A percentile compares a stretch with the other conserved stretches of the same genome.
Conservation (phyloP, 208 protist genomes). For the Eutreptiella sp. region DNA sequence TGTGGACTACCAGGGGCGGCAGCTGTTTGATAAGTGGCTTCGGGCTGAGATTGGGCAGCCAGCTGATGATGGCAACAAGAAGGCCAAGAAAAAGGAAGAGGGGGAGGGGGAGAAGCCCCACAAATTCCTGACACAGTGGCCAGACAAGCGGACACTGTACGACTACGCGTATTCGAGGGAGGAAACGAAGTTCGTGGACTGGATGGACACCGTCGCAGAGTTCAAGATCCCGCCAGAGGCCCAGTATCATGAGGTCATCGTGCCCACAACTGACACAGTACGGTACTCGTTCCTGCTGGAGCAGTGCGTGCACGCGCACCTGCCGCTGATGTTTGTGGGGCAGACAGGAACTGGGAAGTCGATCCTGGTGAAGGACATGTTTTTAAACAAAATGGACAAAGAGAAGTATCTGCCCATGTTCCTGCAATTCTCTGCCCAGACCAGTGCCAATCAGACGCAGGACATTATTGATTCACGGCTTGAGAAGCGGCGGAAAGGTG, state of each 20-base stretch:
- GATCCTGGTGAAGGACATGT: conserved; percentile 79
- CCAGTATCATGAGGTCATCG: conserved; percentile 87
- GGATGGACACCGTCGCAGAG: conserved; percentile 67
- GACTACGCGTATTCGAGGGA: conserved; percentile 56
- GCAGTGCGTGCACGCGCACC: conserved; percentile 64
- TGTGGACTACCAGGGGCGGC: conserved; percentile 63
- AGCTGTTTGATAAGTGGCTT: conserved; percentile 66
- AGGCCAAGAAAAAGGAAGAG: conserved; percentile 27
- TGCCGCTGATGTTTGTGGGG: conserved; percentile 77
- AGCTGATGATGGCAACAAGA: conserved; percentile 24
- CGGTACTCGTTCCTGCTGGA: conserved; percentile 80
- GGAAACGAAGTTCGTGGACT: conserved; percentile 67
- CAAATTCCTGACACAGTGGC: conserved; percentile 61
- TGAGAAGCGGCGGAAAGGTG: conserved; percentile 85
- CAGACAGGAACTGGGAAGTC: conserved; percentile 93
- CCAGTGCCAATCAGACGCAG: conserved; percentile 77
- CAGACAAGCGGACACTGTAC: conserved; percentile 71
- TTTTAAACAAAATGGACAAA: conserved; percentile 57
- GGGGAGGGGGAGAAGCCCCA: conserved; percentile 42
- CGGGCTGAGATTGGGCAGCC: conserved; percentile 42
- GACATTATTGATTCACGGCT: conserved; percentile 83
- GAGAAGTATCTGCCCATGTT: conserved; percentile 73
- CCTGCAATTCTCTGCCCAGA: conserved; percentile 91
- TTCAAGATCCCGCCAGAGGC: conserved; percentile 61
- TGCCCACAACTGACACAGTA: conserved; percentile 83